phyloP scores from a whole-genome alignment of 2,329 filamentous ascomycete species.

The Madurella mycetomatis region DNA sequence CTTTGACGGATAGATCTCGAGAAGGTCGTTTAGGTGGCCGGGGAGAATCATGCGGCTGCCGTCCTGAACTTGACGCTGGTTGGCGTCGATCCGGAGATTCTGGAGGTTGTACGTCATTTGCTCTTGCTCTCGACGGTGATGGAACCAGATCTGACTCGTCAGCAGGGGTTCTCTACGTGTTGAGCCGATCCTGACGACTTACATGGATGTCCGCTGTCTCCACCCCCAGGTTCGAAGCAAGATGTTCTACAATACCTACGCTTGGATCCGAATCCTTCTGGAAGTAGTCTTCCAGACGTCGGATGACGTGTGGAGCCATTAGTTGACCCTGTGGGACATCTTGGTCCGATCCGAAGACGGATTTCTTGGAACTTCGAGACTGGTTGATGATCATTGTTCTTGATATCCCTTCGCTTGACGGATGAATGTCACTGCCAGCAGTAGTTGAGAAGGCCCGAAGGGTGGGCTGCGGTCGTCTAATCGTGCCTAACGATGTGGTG shows the following conservation, averaged over 20 bases:
- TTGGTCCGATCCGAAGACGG: constrained; percentile 33
- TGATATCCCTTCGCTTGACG: constrained; percentile 31
- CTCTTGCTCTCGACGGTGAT: constrained; percentile 49
- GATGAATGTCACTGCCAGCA: constrained; percentile 11
- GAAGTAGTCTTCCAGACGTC: constrained; percentile 51
- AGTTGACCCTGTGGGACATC: constrained; percentile 40
- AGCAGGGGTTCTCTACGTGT: constrained; percentile 11
- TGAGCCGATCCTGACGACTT: constrained; percentile 17
- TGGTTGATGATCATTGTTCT: constrained; percentile 44
- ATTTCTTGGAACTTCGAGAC: constrained; percentile 38
- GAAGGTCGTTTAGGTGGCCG: constrained; percentile 45
- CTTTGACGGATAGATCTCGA: constrained; percentile 46
- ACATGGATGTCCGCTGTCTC: constrained; percentile 48
- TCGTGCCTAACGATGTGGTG: constrained; percentile 13
- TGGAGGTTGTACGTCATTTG: constrained; percentile 42
- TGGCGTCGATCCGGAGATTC: constrained; percentile 39
- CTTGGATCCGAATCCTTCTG: constrained; percentile 44
- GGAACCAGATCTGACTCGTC: constrained; percentile 44
- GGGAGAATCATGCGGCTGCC: constrained; percentile 47
- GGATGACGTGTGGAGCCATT: constrained; percentile 47
- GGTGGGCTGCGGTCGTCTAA: constrained; percentile 17
- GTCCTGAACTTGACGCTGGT: constrained; percentile 28
- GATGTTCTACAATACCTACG: constrained; percentile 47
- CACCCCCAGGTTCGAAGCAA: constrained; percentile 51
- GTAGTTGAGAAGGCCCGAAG: constrained; percentile 18